Evolutionary conservation across 2,329 filamentous ascomycete genomes (phyloP).

Genomic region (Colletotrichum theobromicola): DNA sequence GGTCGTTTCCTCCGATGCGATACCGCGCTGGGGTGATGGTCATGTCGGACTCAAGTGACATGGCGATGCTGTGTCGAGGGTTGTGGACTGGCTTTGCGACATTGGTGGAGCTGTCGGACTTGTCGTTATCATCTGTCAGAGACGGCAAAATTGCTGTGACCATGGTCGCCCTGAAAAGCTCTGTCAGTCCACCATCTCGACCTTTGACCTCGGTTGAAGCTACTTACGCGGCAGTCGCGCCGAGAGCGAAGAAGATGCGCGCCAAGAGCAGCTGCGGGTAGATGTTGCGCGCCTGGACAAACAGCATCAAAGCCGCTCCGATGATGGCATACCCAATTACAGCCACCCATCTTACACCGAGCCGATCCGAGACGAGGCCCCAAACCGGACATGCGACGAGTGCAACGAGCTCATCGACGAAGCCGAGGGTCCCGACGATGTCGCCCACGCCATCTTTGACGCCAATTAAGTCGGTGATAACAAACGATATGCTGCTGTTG

Average conservation of each 20-base stretch:
- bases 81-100: slow-evolving; percentile 38
- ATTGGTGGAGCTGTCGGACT: slow-evolving; percentile 27
- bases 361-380: slow-evolving; percentile 78
- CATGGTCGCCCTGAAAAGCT: slow-evolving; percentile 75
- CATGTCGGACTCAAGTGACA: slow-evolving; percentile 74
- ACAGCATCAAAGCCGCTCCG: slow-evolving; percentile 75
- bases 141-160: slow-evolving; percentile 91
- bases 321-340: slow-evolving; percentile 85
- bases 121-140: slow-evolving; percentile 58
- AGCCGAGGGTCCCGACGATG: slow-evolving; percentile 83
- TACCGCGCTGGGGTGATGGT: slow-evolving; percentile 76
- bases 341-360: slow-evolving; percentile 75
- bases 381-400: slow-evolving; percentile 81
- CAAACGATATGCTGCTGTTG: slow-evolving; percentile 83
- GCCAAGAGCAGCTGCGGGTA: slow-evolving; percentile 89
- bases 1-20: slow-evolving; percentile 37
- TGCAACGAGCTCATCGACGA: slow-evolving; percentile 83
- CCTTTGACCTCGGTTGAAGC: background rate
- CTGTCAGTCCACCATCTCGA: background rate
- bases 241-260: slow-evolving; percentile 85
- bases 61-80: slow-evolving; percentile 63
- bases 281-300: slow-evolving; percentile 85
- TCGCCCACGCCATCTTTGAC: slow-evolving; percentile 76
- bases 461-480: slow-evolving; percentile 82
- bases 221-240: slow-evolving; percentile 82